phyloP scores from a whole-genome alignment of 108 stramenopile genomes.

The Cyclotella choctawhatcheeana region DNA sequence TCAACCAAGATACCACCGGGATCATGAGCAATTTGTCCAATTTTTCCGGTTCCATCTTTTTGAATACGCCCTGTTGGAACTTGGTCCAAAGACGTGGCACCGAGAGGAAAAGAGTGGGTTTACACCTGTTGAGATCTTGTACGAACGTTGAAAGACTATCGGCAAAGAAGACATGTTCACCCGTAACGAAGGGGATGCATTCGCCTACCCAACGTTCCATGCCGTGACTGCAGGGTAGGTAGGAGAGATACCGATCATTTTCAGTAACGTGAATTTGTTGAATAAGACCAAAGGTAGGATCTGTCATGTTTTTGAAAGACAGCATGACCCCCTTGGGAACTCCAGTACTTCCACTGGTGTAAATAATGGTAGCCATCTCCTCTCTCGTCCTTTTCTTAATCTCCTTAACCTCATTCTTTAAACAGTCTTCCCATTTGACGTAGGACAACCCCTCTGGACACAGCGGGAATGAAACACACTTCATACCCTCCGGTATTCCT shows the following conservation, averaged over 20 bases:
- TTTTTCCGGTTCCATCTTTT: slow-evolving; percentile 64
- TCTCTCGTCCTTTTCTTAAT: slow-evolving; percentile 63
- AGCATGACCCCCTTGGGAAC: slow-evolving; percentile 85
- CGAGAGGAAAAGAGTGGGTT: slow-evolving; percentile 73
- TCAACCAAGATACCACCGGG: slow-evolving; percentile 58
- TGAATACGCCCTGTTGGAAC: slow-evolving; percentile 77
- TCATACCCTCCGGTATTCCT: slow-evolving; percentile 61
- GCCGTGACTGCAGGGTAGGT: slow-evolving; percentile 79
- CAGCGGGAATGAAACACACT: slow-evolving; percentile 70
- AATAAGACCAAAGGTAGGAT: slow-evolving; percentile 55
- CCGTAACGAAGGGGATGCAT: slow-evolving; percentile 62
- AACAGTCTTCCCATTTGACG: too few relatives aligned
- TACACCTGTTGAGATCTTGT: slow-evolving; percentile 70
- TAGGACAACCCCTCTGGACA: slow-evolving; percentile 56
- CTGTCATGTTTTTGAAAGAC: slow-evolving; percentile 62
- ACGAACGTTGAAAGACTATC: slow-evolving; percentile 70
- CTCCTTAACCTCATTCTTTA: slow-evolving; percentile 35
- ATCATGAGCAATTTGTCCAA: slow-evolving; percentile 63
- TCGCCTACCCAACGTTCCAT: slow-evolving; percentile 86
- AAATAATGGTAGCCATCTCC: slow-evolving; percentile 83
- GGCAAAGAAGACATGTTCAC: slow-evolving; percentile 60
- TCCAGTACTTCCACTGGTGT: slow-evolving; percentile 82
- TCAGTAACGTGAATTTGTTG: slow-evolving; percentile 39
- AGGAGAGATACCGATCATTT: slow-evolving; percentile 78
- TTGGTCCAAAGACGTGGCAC: slow-evolving; percentile 87